Conservation (phyloP, 2,329 filamentous ascomycete species). For the Ophiocordyceps camponoti-leonardi region DNA sequence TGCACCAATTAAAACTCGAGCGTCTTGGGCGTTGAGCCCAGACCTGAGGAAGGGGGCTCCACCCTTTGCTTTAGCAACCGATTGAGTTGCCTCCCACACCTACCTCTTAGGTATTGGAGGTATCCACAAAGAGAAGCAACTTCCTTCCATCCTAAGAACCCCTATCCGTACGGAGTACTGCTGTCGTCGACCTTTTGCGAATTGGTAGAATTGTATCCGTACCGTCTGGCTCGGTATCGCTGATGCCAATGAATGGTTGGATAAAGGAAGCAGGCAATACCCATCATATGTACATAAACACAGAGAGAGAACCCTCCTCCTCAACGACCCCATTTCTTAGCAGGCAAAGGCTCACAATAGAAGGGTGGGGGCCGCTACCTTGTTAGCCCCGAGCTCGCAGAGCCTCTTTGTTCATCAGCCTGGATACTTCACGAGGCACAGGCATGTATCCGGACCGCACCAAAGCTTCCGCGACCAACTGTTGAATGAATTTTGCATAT, state of each 20-base stretch:
- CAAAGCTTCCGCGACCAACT: neutral
- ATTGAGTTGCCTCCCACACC: no score
- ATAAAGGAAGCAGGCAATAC: no score
- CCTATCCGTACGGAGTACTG: no score
- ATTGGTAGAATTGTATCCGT: no score
- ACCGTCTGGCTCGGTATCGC: no score
- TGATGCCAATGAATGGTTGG: no score
- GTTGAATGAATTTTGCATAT: neutral
- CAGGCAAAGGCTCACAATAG: neutral
- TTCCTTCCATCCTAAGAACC: no score
- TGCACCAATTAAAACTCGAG: neutral
- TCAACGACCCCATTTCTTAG: neutral
- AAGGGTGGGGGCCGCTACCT: neutral
- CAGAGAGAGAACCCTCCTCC: neutral
- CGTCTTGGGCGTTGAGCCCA: neutral
- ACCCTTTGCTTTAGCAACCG: constrained; percentile 4
- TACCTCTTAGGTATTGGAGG: no score
- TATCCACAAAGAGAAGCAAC: no score
- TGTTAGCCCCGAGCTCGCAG: neutral
- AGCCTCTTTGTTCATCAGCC: neutral
- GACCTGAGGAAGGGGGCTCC: neutral
- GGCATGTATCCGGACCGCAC: neutral
- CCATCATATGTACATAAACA: no score
- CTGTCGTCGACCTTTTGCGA: no score
- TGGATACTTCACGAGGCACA: neutral